A percentile compares a stretch with the other conserved stretches of the same genome.
Conservation (phyloP, 305 asterid species). For the Rubia balearica region DNA sequence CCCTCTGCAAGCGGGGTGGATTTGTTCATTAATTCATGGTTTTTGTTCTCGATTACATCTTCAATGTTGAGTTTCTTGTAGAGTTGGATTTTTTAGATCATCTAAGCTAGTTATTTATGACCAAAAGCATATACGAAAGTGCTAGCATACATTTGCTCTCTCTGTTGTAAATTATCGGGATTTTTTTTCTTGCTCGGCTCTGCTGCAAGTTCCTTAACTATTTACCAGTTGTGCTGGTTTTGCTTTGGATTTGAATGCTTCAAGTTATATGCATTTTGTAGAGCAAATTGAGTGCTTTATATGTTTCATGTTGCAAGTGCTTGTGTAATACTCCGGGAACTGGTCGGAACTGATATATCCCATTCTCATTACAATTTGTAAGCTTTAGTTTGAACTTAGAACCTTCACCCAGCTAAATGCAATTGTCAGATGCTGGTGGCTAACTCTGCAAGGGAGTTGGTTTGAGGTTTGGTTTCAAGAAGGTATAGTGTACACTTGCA, state of each 20-base stretch:
- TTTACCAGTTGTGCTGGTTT: background rate
- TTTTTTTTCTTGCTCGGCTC: constrained; percentile 15
- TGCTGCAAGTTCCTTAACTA: constrained; percentile 6
- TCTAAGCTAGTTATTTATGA: constrained; percentile 25
- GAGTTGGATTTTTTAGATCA: constrained; percentile 28
- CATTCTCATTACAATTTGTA: too few relatives aligned
- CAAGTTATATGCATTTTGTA: background rate
- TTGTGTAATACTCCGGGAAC: background rate
- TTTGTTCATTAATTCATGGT: constrained; percentile 52
- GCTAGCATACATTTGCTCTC: constrained; percentile 18
- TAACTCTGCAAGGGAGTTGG: too few relatives aligned
- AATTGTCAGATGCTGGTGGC: too few relatives aligned
- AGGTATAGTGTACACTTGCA: too few relatives aligned
- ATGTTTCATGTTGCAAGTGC: background rate
- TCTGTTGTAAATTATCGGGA: constrained; percentile 26
- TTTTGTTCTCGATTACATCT: constrained; percentile 41
- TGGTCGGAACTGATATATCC: background rate
- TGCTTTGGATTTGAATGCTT: background rate
- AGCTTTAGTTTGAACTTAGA: background rate
- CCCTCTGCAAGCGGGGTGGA: constrained; percentile 37
- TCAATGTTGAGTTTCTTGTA: constrained; percentile 29
- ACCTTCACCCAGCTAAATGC: background rate
- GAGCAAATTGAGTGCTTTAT: background rate
- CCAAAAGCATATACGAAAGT: constrained; percentile 25
- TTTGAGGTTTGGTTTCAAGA: too few relatives aligned